Base-by-base conservation (phyloP, 1,284 basidiomycete species). In the Ceratobasidium sp. region DNA sequence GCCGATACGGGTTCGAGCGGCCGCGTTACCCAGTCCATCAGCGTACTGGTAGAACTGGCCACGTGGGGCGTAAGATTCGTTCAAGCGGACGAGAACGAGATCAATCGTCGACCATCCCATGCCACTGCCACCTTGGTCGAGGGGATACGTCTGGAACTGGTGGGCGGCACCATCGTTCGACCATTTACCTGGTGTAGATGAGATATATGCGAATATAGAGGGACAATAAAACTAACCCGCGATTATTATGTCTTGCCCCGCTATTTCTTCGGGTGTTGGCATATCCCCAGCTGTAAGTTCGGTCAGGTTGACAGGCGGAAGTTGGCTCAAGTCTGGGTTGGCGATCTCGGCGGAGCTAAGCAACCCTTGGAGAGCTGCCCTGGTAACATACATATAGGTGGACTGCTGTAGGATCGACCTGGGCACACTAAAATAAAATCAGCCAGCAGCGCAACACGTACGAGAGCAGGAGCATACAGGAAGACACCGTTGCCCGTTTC, bases 311-410 rank as follows among this genome's bases (percentile, higher is more conserved):
- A 56, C 53, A 16, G 68, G 39, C n/a, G 68, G 54, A 9, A 71
- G 41, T 29, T 27, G 19, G 27, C 27, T 49, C 54, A 71, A 27
- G 29, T 56, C 49, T 31, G 24, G 9, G 31, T 49, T 71, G 31
- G n/a, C 24, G 7, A 59, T 16, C 68, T 59, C 68, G 7, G 68
- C 68, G 37, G 2, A 31, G 14, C 54, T 48, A 14, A 71, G 34
- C 39, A 71, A 29, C 14, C 54, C 29, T 14, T 46, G 41, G 9
- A 71, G 22, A 3, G 24, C 54, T 19, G 68, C 43, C 54, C 41
- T 71, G 6, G 68, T 58, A n/a, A 71, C 68, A 29, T 71, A 71
- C 54, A 56, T 43, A 29, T 71, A 71, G 9, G 68, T 59, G 13
- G 14, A 41, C 6, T 13, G 14, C 37, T 41, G 34, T 27, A 43